Evolutionary conservation across 139 green algal genomes (phyloP), one percentile per base, ranked within the genome.

Genomic region (Penium margaritaceum): DNA sequence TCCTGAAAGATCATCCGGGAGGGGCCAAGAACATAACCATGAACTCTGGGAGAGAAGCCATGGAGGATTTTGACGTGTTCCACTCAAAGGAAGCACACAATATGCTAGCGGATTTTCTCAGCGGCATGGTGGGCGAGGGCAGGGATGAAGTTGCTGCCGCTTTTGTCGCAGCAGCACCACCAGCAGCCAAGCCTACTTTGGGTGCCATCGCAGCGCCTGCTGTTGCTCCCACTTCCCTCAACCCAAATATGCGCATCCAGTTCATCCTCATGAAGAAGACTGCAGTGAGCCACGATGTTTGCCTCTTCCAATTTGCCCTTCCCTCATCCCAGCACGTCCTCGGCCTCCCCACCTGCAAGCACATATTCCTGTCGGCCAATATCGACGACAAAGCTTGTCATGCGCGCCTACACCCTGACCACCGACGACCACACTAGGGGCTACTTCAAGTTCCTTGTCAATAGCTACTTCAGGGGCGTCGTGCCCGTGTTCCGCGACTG

Each of bases 371-470:
- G 9, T 61, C 19, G 30, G 88, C 84, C 43, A 30, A 64, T 34
- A 82, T 91, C 19, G 83, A 87, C 14, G 91, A 87, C 24, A 90
- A 14, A 97, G 88, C 85, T 82, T 17, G 88, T 97, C 30, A 90
- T 93, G 88, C 85, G 93, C 1, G 90, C 93, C 2, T 98, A 98
- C 90, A 96, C 93, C 14, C 93, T 93, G 38, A 91, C 87, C 38
- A 62, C 30, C 46, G 47, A 7, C 9, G 67, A 75, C 37, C 14
- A 17, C 30, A 17, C 14, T 17, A 39, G 88, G 5, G 93, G 93
- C 1, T 85, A 92, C 73, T 90, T 98, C 61, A 93, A 97, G 77
- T 85, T 98, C 64, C 87, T 98, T 5, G 86, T 98, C 75, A 97
- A 97, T 87, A 63, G 63, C 36, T 86, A 86, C 78, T 83, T 80